These are phyloP conservation scores for Verticillium tricorpus DNA, from an alignment of 2,329 filamentous ascomycete species.

Conservation along the genomic window DNA sequence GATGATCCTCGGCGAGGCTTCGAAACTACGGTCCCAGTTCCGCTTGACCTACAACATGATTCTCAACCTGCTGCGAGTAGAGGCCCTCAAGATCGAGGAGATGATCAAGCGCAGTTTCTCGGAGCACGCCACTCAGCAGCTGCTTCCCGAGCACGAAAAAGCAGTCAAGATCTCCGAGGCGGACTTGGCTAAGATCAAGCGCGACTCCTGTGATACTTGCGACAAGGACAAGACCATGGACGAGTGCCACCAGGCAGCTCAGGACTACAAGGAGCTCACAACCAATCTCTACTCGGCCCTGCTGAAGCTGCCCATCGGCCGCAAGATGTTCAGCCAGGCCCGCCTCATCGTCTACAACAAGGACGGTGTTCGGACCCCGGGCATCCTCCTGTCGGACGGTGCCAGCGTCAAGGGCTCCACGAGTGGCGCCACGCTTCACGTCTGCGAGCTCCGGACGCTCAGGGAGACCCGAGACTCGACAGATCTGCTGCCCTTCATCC, in stretches of 20 bases:
- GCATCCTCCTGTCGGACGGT: slow-evolving; percentile 75
- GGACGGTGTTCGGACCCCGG: slow-evolving; percentile 77
- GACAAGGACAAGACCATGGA: slow-evolving; percentile 76
- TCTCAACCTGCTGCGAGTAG: slow-evolving; percentile 86
- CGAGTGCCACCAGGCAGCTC: slow-evolving; percentile 73
- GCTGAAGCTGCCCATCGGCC: slow-evolving; percentile 75
- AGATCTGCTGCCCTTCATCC: slow-evolving; percentile 83
- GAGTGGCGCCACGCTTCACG: slow-evolving; percentile 64
- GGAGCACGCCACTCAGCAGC: slow-evolving; percentile 91
- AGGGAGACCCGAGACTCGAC: slow-evolving; percentile 68
- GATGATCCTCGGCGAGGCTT: slow-evolving; percentile 95
- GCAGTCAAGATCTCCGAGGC: slow-evolving; percentile 89
- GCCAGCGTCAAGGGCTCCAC: slow-evolving; percentile 53
- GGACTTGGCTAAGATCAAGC: slow-evolving; percentile 83
- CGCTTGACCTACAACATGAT: slow-evolving; percentile 99
- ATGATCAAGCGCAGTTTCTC: slow-evolving; percentile 99
- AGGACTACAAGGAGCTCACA: slow-evolving; percentile 77
- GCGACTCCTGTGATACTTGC: slow-evolving; percentile 78
- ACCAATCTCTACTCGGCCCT: slow-evolving; percentile 73
- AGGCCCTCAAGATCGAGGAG: slow-evolving; percentile 96
- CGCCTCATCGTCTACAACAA: slow-evolving; percentile 80
- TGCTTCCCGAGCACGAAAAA: slow-evolving; percentile 93
- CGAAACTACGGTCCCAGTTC: slow-evolving; percentile 93
- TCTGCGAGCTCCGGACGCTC: slow-evolving; percentile 70
- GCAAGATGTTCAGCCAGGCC: slow-evolving; percentile 70